Percentiles rank a stretch among this genome's conserved stretches.
Conservation (phyloP, 352 stramenopile genomes). For the Aphanomyces astaci region DNA sequence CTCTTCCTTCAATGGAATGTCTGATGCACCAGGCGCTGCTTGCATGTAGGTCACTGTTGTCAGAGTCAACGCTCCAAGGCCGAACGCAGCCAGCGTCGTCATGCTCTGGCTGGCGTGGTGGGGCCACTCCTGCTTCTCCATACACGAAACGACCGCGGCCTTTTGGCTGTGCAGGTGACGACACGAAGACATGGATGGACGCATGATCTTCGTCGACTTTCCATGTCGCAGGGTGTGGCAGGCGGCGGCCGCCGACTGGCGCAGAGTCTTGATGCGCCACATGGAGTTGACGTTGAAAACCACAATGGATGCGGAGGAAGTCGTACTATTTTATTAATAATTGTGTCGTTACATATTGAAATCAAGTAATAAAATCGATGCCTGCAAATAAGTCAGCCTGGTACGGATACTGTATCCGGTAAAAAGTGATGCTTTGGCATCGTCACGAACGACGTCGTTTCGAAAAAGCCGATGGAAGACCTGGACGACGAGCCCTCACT, state of each 20-base stretch:
- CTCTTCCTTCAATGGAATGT: neutral
- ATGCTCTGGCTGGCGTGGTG: neutral
- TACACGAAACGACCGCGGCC: neutral
- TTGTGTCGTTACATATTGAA: neutral
- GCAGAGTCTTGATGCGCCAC: constrained; percentile 10
- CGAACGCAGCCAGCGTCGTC: neutral
- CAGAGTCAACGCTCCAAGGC: neutral
- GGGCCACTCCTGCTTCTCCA: neutral
- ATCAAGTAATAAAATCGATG: neutral
- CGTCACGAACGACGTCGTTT: neutral
- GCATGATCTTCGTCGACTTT: neutral
- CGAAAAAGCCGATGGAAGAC: constrained; percentile 44
- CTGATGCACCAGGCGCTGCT: neutral
- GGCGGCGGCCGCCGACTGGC: neutral
- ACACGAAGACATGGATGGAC: neutral
- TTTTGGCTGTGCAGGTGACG: neutral
- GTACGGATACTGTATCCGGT: neutral
- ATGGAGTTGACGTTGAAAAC: no score
- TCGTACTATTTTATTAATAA: neutral
- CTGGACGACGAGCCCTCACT: constrained; percentile 51
- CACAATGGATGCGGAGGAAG: neutral
- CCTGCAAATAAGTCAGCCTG: neutral
- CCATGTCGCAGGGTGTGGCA: neutral
- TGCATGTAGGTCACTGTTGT: neutral
- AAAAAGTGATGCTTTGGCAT: neutral